Evolutionary conservation across 2,329 filamentous ascomycete genomes (phyloP), one percentile per base, ranked within the genome.

Genomic region (Penicillium frequentans): DNA sequence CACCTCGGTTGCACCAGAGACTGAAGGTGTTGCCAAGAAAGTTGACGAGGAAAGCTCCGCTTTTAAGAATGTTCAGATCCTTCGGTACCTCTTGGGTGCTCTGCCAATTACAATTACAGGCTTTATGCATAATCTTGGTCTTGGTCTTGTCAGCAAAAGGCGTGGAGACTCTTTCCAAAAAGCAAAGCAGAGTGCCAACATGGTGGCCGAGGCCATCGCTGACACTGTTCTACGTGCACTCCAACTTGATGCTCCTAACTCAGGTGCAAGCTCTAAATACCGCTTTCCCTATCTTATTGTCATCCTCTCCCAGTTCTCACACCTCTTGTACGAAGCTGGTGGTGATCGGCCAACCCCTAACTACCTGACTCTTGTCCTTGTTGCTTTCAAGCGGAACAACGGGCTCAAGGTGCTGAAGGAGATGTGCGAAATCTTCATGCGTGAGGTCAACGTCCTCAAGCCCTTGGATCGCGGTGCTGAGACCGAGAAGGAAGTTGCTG

Each of bases 91-190:
- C 11, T 81, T 98, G 13, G 88, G 89, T 66, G 88, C 90, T 33
- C 84, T 96, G 65, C 87, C 93, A 23, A 86, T 87, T 9, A 88
- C 88, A 3, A 89, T 93, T n/a, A 89, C 91, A 19, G 88, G 90
- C 0, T 90, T 98, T 64, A 89, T 96, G 70, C 91, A 96, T 68
- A 88, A 87, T 1, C 79, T 98, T 44, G 93, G 93, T 13, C 95
- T 91, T 72, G 85, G 89, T 16, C 79, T 98, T 23, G 81, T 96
- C 4, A 86, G 86, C 44, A 89, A 91, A 57, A 86, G 92, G 49
- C 86, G 86, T 60, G 82, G 85, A 27, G 92, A 97, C 65, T 67
- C 78, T 2, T 83, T 84, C 54, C 78, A 81, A 61, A 85, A 82
- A 67, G 84, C 87, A 67, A 85, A 82, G 67, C 85, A 88, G 68